These are phyloP conservation scores for Fragilariopsis cylindrus DNA, from an alignment of 108 stramenopile genomes.

Conservation along the genomic window DNA sequence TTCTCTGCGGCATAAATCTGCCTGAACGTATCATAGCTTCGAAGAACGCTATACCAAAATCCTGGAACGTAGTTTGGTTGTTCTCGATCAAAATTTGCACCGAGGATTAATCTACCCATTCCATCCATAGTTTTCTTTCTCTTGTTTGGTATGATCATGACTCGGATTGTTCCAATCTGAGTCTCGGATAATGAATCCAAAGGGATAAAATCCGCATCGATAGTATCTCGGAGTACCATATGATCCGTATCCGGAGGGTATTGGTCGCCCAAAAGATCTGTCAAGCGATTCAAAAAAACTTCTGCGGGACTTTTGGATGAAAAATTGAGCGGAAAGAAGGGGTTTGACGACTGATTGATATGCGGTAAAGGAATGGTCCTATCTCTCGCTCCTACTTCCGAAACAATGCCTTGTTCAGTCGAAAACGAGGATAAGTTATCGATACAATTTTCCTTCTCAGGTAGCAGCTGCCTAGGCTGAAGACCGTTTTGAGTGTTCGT, in stretches of 20 bases:
- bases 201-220: background rate
- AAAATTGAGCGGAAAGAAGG: background rate
- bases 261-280: background rate
- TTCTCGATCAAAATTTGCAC: background rate
- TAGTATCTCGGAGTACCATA: constrained; percentile 1
- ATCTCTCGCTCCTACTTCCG: background rate
- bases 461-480: background rate
- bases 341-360: background rate
- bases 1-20: constrained; percentile 2
- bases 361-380: background rate
- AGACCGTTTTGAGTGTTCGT: background rate
- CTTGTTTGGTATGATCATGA: background rate
- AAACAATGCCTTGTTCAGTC: background rate
- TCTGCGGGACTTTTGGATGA: constrained; percentile 1
- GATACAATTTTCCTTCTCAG: background rate
- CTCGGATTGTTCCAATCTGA: constrained; percentile 2
- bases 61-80: background rate
- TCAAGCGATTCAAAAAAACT: constrained; percentile 1
- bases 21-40: background rate
- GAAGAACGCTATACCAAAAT: constrained; percentile 3
- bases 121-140: constrained; percentile 12
- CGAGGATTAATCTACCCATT: constrained; percentile 6
- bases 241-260: background rate
- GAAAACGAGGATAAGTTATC: no score
- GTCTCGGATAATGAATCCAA: background rate